Percentiles rank a stretch among this genome's conserved stretches.
Evolutionary conservation across 2,329 filamentous ascomycete genomes (phyloP).

Genomic region (Incumbomyces lentus): DNA sequence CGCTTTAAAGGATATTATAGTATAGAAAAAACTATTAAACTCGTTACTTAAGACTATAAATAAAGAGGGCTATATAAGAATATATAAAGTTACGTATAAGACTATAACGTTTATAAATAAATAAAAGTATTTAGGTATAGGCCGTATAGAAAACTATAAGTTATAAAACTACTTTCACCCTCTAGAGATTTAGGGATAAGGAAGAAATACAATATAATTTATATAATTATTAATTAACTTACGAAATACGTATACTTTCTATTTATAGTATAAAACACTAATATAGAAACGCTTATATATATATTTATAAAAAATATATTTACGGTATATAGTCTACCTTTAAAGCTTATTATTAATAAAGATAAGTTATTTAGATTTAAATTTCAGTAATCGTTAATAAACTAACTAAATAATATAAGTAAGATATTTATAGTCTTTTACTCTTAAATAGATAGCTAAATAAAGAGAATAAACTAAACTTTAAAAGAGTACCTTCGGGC

Average conservation of each 20-base stretch:
- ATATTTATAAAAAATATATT: slow-evolving; percentile 8
- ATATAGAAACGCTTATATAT: slow-evolving; percentile 3
- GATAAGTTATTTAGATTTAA: slow-evolving; percentile 7
- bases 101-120: slow-evolving; percentile 9
- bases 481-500: slow-evolving; percentile 9
- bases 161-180: not conserved
- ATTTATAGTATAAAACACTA: slow-evolving; percentile 2
- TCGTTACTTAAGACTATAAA: slow-evolving; percentile 7
- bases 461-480: slow-evolving; percentile 11
- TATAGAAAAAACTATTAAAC: slow-evolving; percentile 8
- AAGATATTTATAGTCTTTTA: slow-evolving; percentile 9
- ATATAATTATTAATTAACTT: slow-evolving; percentile 7
- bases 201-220: slow-evolving; percentile 7
- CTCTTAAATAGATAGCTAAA: slow-evolving; percentile 8
- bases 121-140: slow-evolving; percentile 9
- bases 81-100: slow-evolving; percentile 7
- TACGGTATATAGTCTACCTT: slow-evolving; percentile 4
- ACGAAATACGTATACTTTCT: slow-evolving; percentile 8
- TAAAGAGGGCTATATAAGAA: slow-evolving; percentile 9
- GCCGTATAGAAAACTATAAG: slow-evolving; percentile 8
- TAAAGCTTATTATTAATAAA: slow-evolving; percentile 6
- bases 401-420: slow-evolving; percentile 3
- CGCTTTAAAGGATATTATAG: slow-evolving; percentile 3
- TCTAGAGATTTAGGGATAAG: too few relatives aligned
- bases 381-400: slow-evolving; percentile 4